Base-by-base conservation (phyloP, 495 filamentous ascomycete genomes). In the Neurospora sp. region DNA sequence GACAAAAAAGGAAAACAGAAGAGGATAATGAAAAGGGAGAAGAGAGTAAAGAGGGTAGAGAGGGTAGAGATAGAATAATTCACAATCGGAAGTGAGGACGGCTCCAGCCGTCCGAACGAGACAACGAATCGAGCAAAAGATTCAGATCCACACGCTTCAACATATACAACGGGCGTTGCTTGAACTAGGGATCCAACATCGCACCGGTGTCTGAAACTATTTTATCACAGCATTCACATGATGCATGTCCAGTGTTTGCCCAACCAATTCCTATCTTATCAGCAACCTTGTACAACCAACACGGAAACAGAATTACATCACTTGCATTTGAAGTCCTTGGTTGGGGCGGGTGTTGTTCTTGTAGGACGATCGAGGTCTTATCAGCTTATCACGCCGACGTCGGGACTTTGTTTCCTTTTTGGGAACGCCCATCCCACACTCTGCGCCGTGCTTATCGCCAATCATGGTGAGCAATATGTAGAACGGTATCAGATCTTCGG, bases 351-450 rank as follows among this genome's bases (percentile, higher is more conserved):
- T 31, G 10, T 70, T 39, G 8, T 39, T 42, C 39, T 42, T 14
- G 23, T 31, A 62, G 31, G 23, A 31, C 23, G 2, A 31, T 16
- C 12, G 23, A 16, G 23, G 4, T 0, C 54, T 62, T 62, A 62
- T 62, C 54, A 62, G 54, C 54, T 62, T 62, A 62, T 62, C 54
- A 6, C 54, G 23, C 23, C 12, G 5, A 62, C 12, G 20, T 72
- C 76, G 60, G 76, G 76, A 75, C 74, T 75, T 77, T 75, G 16
- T 77, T 62, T 66, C 76, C 72, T 23, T 4, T 72, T 77, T 66
- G 72, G 76, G 76, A 23, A 72, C 23, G 23, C 23, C 12, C 10
- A 20, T 62, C 49, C 49, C 49, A 23, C 49, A 62, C 12, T 62
- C 23, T 62, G 54, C 23, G 54, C 23, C 49, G 12, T 31, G 0